Percentiles rank a stretch among this genome's conserved stretches.
phyloP scores from a whole-genome alignment of 441 rosid species.

The Populus hybrid region DNA sequence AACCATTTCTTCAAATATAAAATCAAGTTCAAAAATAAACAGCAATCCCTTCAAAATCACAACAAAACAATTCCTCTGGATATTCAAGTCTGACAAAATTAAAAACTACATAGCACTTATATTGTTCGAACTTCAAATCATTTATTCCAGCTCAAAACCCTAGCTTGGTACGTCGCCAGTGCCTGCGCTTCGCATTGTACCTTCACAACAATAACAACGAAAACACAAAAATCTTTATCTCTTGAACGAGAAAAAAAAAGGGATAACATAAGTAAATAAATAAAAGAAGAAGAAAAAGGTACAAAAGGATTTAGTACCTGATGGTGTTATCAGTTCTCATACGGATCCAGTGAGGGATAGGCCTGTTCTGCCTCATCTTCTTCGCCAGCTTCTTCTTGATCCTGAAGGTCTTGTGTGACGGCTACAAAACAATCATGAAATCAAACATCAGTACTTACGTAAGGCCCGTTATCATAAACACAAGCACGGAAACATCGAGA shows the following conservation, averaged over 20 bases:
- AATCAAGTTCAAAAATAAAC: slow-evolving; percentile 1
- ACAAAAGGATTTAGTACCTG: slow-evolving; percentile 34
- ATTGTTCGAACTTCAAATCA: slow-evolving; percentile 2
- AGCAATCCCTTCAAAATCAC: slow-evolving; percentile 10
- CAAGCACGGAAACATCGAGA: neutral
- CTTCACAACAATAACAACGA: slow-evolving; percentile 25
- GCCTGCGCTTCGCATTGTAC: slow-evolving; percentile 96
- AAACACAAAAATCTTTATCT: neutral
- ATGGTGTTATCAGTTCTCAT: slow-evolving; percentile 88
- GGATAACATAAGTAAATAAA: neutral
- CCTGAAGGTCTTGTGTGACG: slow-evolving; percentile 82
- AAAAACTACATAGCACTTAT: slow-evolving; percentile 1
- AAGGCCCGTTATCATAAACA: neutral
- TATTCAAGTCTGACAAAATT: slow-evolving; percentile 10
- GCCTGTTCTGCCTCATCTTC: slow-evolving; percentile 95
- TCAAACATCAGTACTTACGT: neutral
- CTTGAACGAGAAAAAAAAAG: neutral
- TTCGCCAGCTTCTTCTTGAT: slow-evolving; percentile 85
- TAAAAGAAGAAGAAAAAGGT: too few relatives aligned
- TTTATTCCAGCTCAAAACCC: slow-evolving; percentile 56
- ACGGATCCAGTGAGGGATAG: slow-evolving; percentile 90
- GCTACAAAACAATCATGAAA: slow-evolving; percentile 29
- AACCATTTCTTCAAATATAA: neutral
- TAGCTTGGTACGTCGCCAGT: slow-evolving; percentile 97
- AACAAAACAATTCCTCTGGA: neutral